Base-by-base conservation (phyloP, 495 filamentous ascomycete genomes). In the Pyronema domesticum region DNA sequence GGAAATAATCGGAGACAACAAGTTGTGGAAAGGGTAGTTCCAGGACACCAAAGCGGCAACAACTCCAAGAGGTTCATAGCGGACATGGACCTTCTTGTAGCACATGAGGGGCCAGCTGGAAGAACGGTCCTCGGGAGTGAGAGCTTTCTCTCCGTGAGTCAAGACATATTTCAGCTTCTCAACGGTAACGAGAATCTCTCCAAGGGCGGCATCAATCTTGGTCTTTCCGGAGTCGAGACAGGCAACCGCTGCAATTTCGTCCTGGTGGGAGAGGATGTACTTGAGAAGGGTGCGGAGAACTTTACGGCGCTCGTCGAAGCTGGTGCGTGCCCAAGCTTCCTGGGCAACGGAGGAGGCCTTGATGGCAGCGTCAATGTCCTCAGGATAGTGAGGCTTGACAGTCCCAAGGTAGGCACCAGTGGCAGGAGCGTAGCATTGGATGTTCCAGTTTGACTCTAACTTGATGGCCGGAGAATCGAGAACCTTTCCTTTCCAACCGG, bases 201-300 rank as follows among this genome's bases (percentile, higher is more conserved):
- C 91, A 37, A 99, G 80, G 37, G 80, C 79, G 7, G 89, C 89
- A 65, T 99, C 91, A 30, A 95, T 79, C 71, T 85, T 83, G 5
- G 93, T 94, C 70, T 99, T 99, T 49, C 91, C 91, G n/a, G 86
- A 91, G 70, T 99, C 91, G 13, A 95, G 73, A 64, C 89, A 95
- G 47, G 89, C 88, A 18, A 84, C 79, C 11, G 76, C 78, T 53
- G 84, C 87, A 58, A 99, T 91, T 35, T 78, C 72, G 51, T 94
- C 85, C 67, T 95, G 87, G 68, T 96, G 83, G 54, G 94, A 83
- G 53, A 99, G 77, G 17, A 96, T 73, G 60, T 79, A 78, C 71
- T 84, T 85, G 49, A 93, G 71, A 58, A 99, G 68, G 17, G 87
- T 86, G 46, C 80, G 79, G 37, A 99, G 72, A 15, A 96, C 84